Conservation (phyloP, 2,329 filamentous ascomycete genomes). For the Trichoderma hamatum region DNA sequence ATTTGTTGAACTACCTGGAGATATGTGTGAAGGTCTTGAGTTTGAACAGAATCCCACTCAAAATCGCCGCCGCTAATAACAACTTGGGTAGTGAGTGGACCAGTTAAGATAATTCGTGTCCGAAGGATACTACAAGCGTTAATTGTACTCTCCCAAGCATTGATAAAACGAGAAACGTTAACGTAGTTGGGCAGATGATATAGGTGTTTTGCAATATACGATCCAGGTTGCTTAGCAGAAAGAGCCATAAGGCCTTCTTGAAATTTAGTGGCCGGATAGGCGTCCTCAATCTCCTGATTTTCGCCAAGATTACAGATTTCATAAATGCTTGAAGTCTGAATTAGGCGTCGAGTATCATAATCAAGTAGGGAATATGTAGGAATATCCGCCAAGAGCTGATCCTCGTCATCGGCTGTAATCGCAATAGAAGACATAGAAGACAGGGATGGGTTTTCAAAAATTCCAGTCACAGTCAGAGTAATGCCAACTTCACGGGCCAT, state of each 20-base stretch:
- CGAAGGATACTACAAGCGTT: conserved; percentile 29
- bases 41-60: conserved; percentile 4
- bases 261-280: conserved; percentile 31
- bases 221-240: conserved; percentile 36
- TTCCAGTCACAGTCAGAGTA: background rate
- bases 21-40: background rate
- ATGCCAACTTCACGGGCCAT: conserved; percentile 18
- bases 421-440: conserved; percentile 6
- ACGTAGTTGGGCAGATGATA: conserved; percentile 30
- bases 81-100: conserved; percentile 20
- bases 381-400: background rate
- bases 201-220: conserved; percentile 40
- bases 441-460: conserved; percentile 14
- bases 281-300: conserved; percentile 27
- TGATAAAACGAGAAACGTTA: conserved; percentile 30
- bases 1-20: background rate
- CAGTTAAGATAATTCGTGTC: conserved; percentile 29
- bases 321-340: background rate
- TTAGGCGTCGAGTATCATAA: background rate
- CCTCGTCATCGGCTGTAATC: background rate
- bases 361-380: background rate
- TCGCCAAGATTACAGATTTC: background rate
- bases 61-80: conserved; percentile 27
- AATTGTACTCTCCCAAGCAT: conserved; percentile 29
- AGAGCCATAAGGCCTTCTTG: conserved; percentile 36